Evolutionary conservation across 2,329 filamentous ascomycete genomes (phyloP).

Genomic region (Alternaria alternata): DNA sequence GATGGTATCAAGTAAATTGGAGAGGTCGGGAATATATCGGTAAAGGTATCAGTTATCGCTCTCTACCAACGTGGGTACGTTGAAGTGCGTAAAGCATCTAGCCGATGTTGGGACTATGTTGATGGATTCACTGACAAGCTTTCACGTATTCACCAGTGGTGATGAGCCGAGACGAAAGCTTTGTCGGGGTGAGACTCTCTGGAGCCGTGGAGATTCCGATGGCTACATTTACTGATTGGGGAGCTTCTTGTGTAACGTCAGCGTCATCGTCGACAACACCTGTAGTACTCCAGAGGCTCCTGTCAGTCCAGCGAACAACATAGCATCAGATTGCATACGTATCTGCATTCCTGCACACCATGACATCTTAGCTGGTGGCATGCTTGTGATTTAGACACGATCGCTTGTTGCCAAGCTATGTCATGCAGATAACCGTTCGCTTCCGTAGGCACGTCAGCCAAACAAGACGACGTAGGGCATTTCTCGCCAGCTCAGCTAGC

Average conservation of each 20-base stretch:
- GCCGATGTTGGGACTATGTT: slow-evolving; percentile 1
- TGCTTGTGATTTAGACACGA: slow-evolving; percentile 10
- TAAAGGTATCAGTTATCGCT: background rate
- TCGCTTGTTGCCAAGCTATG: slow-evolving; percentile 32
- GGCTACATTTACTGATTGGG: slow-evolving; percentile 1
- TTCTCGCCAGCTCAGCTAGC: slow-evolving; percentile 40
- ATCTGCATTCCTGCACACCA: slow-evolving; percentile 15
- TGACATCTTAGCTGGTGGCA: slow-evolving; percentile 18
- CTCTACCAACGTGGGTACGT: background rate
- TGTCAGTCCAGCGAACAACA: slow-evolving; percentile 6
- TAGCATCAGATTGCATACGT: slow-evolving; percentile 10
- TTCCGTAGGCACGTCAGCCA: slow-evolving; percentile 34
- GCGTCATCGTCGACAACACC: slow-evolving; percentile 15
- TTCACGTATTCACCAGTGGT: background rate
- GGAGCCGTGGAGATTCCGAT: background rate
- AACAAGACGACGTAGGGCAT: slow-evolving; percentile 33
- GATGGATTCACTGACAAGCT: slow-evolving; percentile 3
- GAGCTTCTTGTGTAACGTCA: slow-evolving; percentile 12
- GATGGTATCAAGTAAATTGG: background rate
- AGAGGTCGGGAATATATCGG: background rate
- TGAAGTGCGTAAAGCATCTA: slow-evolving; percentile 1
- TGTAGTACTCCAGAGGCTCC: slow-evolving; percentile 9
- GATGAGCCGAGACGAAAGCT: background rate
- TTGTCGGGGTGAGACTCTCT: background rate
- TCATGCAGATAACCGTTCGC: slow-evolving; percentile 40